Evolutionary conservation across 2,329 filamentous ascomycete genomes (phyloP), one percentile per base, ranked within the genome.

Genomic region (Stenocarpella maydis): DNA sequence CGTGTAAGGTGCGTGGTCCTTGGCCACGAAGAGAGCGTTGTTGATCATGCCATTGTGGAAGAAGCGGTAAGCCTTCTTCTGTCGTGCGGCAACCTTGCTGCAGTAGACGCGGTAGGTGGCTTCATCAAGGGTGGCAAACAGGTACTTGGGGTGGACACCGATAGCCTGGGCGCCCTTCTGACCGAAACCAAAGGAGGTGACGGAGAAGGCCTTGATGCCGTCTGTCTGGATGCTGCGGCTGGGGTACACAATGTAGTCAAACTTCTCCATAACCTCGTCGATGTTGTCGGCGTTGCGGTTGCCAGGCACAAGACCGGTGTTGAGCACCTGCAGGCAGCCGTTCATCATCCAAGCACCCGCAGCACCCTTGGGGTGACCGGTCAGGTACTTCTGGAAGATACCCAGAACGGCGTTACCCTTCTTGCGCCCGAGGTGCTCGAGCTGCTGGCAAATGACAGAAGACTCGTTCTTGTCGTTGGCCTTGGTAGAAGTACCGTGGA

Each of bases 401-500:
- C 95, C 96, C 73, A 98, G 83, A 17, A 99, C 86, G 39, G 96
- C 95, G 78, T 99, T 99, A 77, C 97, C 96, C 90, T 98, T 98
- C 82, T 91, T 92, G 76, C 96, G 93, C 74, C 96, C 96, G 65
- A 99, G 91, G 79, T 99, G 97, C 75, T 91, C 91, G 82, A 99
- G 90, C 83, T 99, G 97, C 81, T 98, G 90, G 86, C 95, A 98
- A 76, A 99, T 92, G 77, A 98, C 96, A 66, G 95, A 95, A 21
- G 96, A 98, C 82, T 99, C 96, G 82, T 99, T 99, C 91, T 98
- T 98, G 86, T 99, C 96, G 81, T 99, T 99, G 75, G 96, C 96
- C 79, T 97, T 94, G 74, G 96, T 99, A 1, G 96, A 98, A 49
- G 96, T 99, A 77, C 96, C 96, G 85, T 99, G 96, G 93, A 98